Base-by-base conservation (phyloP, 805 yeast species). In the Ogataea methanolica region DNA sequence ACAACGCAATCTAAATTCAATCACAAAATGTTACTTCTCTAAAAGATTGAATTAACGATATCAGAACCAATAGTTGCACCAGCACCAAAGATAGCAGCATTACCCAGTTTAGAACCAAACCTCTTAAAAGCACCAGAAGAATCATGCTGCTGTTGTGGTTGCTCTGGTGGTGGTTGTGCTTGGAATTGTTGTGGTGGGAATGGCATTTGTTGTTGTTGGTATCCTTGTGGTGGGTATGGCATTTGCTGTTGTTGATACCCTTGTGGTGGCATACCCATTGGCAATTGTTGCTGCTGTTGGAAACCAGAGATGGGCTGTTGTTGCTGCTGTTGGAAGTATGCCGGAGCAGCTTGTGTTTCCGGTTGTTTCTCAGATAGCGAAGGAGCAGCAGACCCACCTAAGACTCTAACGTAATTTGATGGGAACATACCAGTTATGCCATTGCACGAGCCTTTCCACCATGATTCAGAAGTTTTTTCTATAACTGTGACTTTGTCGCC, bases 31-130 rank as follows among this genome's bases (percentile, higher is more conserved):
- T 19, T 19, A 19, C 9, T 26, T 26, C 12, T 5, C 62, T 71
- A 84, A 56, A 86, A 83, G 50, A 86, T 86, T 40, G 85, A 76
- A 66, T 89, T 83, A 45, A 92, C 88, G 42, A 94, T 53, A 60
- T 91, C 92, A 43, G 90, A 76, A 61, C 98, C 98, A 47, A 92
- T 74, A 1, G 97, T 85, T 33, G 98, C 96, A 74, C 98, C 98
- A 6, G 97, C 98, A 69, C 97, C 98, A 56, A 90, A 92, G 45
- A 92, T 83, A 36, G 96, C 96, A n/a, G 97, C 97, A 57, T 89
- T 83, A 51, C 97, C 97, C 48, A 92, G 72, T 67, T 89, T 85
- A 47, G 88, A 75, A 22, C 97, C 97, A 57, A 88, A 82, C 61
- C 76, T 85, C 66, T 79, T 80, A 49, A 83, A 51, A 58, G 48